Evolutionary conservation across 345 rosid genomes (phyloP).

Genomic region (Psidium guajava): DNA sequence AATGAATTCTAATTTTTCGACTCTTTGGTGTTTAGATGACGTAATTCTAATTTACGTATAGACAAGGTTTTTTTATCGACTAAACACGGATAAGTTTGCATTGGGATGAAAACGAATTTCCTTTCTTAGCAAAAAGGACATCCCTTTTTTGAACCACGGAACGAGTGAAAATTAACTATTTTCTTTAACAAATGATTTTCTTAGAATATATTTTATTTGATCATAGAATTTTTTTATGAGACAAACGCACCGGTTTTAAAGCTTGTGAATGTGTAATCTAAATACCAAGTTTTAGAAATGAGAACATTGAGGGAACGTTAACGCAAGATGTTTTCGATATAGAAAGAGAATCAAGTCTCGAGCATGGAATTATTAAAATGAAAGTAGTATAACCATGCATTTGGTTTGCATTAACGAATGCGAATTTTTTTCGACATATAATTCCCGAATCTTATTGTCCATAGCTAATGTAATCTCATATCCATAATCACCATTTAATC

Average conservation of each 20-base stretch:
- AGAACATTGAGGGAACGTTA: too few species aligned
- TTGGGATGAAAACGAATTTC: too few species aligned
- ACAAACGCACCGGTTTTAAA: background rate
- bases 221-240: too few species aligned
- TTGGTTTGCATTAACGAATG: background rate
- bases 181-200: too few species aligned
- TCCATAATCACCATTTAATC: background rate
- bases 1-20: too few species aligned
- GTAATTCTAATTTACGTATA: too few species aligned
- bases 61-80: too few species aligned
- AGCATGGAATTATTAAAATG: background rate
- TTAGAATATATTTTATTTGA: too few species aligned
- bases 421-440: background rate
- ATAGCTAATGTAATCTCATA: background rate
- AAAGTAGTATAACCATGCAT: background rate
- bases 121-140: too few species aligned
- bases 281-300: background rate
- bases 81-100: too few species aligned
- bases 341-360: background rate
- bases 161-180: too few species aligned
- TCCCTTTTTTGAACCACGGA: too few species aligned
- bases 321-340: background rate
- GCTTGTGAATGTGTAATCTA: background rate
- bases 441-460: background rate
- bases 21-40: background rate